Base-by-base conservation (phyloP, 2,329 filamentous ascomycete genomes). In the Ascocoryne sarcoides region DNA sequence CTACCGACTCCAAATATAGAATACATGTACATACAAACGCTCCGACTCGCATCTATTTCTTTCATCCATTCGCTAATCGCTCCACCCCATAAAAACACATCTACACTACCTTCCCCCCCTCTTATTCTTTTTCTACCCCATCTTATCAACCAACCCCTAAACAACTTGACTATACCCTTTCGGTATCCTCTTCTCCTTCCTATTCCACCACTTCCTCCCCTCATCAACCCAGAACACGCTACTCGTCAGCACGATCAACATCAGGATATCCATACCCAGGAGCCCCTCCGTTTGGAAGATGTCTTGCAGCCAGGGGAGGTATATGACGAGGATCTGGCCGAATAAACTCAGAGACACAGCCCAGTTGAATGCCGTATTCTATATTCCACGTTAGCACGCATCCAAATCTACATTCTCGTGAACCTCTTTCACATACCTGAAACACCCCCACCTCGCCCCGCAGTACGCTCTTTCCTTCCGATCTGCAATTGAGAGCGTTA, bases 151-250 rank as follows among this genome's bases (percentile, higher is more conserved):
- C n/a, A n/a, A n/a, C 34, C 16, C 7, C 36, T 68, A 82, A 48
- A 82, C 79, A 52, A 73, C 71, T 59, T 78, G 74, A 58, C 79
- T 83, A 58, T 84, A 84, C 39, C 75, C 74, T 45, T 61, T 63
- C n/a, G 69, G 70, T 12, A 7, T 26, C 61, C 71, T 67, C 56
- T 67, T 68, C 36, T 77, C 70, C 42, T 50, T 51, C 51, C 77
- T 75, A 55, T 70, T 73, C 56, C 73, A 75, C 67, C 82, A 93
- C 65, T 98, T 98, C 58, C 92, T 74, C 32, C 71, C 71, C 66
- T 98, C 92, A 62, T 98, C 92, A 10, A 80, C 88, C 86, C 87
- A 96, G 62, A 98, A 94, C 19, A 98, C 92, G 37, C 76, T 79
- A 65, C 89, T 96, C 46, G 89, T 84, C 45, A 98, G 69, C 33